These are phyloP conservation scores for Aspergillus incahuasiensis DNA, from an alignment of 495 filamentous ascomycete genomes.

Conservation along the genomic window DNA sequence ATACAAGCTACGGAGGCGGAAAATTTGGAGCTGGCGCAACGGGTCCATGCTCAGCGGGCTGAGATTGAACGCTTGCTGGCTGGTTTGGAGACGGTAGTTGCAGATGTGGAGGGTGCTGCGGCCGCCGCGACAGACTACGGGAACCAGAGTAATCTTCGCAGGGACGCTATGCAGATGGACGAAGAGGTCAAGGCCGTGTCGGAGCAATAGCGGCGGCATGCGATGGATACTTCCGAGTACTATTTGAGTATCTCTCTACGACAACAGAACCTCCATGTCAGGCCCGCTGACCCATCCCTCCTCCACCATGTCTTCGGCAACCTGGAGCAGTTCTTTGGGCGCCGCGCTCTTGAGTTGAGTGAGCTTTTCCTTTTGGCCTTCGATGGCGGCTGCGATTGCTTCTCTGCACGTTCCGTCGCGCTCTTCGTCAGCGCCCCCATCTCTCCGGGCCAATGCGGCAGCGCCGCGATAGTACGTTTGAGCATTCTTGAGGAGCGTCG, in stretches of 20 bases:
- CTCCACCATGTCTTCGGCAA: conserved; percentile 47
- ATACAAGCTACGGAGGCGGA: conserved; percentile 57
- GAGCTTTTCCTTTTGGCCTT: conserved; percentile 38
- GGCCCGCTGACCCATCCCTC: conserved; percentile 41
- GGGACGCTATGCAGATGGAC: conserved; percentile 42
- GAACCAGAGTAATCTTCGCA: conserved; percentile 35
- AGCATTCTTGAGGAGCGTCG: conserved; percentile 55
- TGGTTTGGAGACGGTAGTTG: conserved; percentile 60
- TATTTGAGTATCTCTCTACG: conserved; percentile 20
- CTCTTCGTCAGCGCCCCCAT: conserved; percentile 39
- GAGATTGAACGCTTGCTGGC: conserved; percentile 68
- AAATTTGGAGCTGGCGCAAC: conserved; percentile 59
- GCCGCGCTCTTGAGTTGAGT: conserved; percentile 29
- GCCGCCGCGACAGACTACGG: conserved; percentile 41
- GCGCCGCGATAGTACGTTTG: conserved; percentile 62
- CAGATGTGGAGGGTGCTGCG: conserved; percentile 65
- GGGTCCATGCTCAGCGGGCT: conserved; percentile 59
- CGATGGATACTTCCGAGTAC: neutral
- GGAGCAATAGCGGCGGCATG: neutral
- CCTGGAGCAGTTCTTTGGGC: conserved; percentile 29
- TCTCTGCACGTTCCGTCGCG: conserved; percentile 44
- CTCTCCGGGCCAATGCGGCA: conserved; percentile 40
- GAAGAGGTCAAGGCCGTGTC: conserved; percentile 33
- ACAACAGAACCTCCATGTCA: conserved; percentile 34
- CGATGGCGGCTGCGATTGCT: conserved; percentile 41